These are phyloP conservation scores for Penicillium sp. DNA, from an alignment of 2,329 filamentous ascomycete species.

Conservation along the genomic window DNA sequence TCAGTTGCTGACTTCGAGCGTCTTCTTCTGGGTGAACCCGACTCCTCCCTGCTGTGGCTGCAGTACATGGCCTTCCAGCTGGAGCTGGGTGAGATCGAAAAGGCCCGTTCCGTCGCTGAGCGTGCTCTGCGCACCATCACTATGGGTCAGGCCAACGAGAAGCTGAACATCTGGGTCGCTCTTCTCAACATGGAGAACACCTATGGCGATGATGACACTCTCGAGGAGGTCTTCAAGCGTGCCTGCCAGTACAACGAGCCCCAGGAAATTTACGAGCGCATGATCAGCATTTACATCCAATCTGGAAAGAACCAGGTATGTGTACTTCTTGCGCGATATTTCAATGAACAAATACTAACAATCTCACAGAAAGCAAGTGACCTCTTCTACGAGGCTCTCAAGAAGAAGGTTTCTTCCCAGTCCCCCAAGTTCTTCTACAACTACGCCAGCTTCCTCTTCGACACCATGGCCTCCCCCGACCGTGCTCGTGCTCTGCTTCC, in stretches of 20 bases:
- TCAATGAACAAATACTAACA: slow-evolving; percentile 20
- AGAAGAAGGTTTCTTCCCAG: slow-evolving; percentile 80
- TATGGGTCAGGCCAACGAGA: slow-evolving; percentile 86
- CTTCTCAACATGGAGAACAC: slow-evolving; percentile 91
- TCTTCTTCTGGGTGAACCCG: slow-evolving; percentile 84
- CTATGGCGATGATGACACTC: slow-evolving; percentile 78
- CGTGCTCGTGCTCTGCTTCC: slow-evolving; percentile 75
- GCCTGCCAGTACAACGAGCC: slow-evolving; percentile 93
- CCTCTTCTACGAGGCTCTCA: slow-evolving; percentile 81
- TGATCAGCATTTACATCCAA: slow-evolving; percentile 94
- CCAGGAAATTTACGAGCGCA: slow-evolving; percentile 82
- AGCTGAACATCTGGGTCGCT: slow-evolving; percentile 93
- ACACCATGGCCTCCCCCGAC: slow-evolving; percentile 68
- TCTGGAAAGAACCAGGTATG: slow-evolving; percentile 81
- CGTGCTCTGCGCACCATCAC: slow-evolving; percentile 89
- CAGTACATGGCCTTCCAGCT: slow-evolving; percentile 99
- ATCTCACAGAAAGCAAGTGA: slow-evolving; percentile 74
- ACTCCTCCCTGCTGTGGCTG: slow-evolving; percentile 93
- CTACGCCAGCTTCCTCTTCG: slow-evolving; percentile 90
- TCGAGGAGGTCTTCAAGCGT: slow-evolving; percentile 85
- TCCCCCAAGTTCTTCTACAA: slow-evolving; percentile 85
- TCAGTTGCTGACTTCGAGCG: slow-evolving; percentile 91
- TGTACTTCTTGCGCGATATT: background rate
- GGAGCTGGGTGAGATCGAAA: slow-evolving; percentile 83
- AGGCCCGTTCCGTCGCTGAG: slow-evolving; percentile 85